Evolutionary conservation across 106 monocot species (phyloP).

Genomic region (Phalaenopsis aphrodite): DNA sequence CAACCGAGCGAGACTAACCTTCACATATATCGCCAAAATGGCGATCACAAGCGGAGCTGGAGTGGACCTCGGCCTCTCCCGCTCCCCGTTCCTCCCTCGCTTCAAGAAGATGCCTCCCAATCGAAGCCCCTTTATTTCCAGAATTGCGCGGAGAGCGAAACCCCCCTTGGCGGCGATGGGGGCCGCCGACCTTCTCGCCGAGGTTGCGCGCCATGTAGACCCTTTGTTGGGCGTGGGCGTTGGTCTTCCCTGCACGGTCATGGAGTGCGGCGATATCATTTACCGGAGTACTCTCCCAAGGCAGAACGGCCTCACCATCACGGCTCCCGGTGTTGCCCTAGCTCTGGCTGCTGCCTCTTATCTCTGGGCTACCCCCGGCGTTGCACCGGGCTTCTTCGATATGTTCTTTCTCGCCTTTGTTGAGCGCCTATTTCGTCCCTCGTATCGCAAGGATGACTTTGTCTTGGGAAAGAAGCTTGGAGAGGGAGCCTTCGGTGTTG

Average conservation of each 20-base stretch:
- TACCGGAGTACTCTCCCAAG: constrained; percentile 91
- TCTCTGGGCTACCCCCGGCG: constrained; percentile 95
- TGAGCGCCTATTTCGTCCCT: constrained; percentile 59
- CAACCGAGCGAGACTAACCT: too few species aligned
- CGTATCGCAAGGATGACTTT: constrained; percentile 87
- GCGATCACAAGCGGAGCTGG: background rate
- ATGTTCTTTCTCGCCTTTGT: constrained; percentile 91
- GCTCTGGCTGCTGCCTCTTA: constrained; percentile 67
- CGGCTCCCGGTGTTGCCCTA: constrained; percentile 74
- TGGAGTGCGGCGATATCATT: constrained; percentile 96
- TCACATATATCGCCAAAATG: too few species aligned
- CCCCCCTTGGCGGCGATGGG: background rate
- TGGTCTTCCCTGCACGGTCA: constrained; percentile 92
- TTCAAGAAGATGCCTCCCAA: background rate
- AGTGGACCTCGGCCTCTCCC: constrained; percentile 2
- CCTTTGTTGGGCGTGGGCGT: constrained; percentile 78
- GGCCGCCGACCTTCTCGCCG: background rate
- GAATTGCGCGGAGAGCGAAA: background rate
- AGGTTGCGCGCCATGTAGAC: constrained; percentile 3
- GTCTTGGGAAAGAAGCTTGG: constrained; percentile 76
- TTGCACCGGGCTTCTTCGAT: constrained; percentile 91
- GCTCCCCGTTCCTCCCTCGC: constrained; percentile 6
- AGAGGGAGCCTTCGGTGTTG: constrained; percentile 90
- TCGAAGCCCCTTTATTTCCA: background rate
- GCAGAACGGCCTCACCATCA: constrained; percentile 56